Base-by-base conservation (phyloP, 805 yeast genomes). In the Myxozyma monticola region DNA sequence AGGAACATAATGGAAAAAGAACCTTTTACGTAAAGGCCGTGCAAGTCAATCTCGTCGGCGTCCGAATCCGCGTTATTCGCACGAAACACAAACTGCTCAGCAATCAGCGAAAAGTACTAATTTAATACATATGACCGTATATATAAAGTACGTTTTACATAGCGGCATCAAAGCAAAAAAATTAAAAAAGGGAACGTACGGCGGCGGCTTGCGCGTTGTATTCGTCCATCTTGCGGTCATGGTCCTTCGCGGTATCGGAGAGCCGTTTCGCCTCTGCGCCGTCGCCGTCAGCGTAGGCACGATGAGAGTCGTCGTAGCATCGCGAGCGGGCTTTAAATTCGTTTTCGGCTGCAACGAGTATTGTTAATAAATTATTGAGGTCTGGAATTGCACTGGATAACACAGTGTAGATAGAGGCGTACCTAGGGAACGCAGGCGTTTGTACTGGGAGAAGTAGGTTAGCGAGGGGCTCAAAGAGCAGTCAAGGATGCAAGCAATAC, bases 21-120 rank as follows among this genome's bases (percentile, higher is more conserved):
- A 59, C 63, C 63, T 41, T 83, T 84, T 17, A 91, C 95, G 61
- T 76, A 90, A 26, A 91, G 71, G 0, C 99, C 99, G 67, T 91
- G 99, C 45, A 91, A 74, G 70, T 91, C 98, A 56, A 91, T 88
- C 68, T 91, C 98, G 66, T 88, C 84, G 21, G 76, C 75, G 28
- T 78, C 82, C n/a, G 91, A 83, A 63, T 90, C 97, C 34, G 87
- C 79, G 64, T 91, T 91, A 67, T 91, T 91, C 58, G 85, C 90
- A 37, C 83, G 73, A 66, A 91, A 91, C 1, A 87, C 96, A 63
- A 83, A 89, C 66, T 64, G n/a, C 7, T 26, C 14, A 33, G 28
- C 7, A 4, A 20, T 12, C 12, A 20, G 21, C n/a, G 3, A 20
- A 14, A 28, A 28, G 14, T 28, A 14, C 14, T 10, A 14, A 28